Evolutionary conservation across 768 basidiomycete genomes (phyloP), one percentile per base, ranked within the genome.

Genomic region (Suillus subluteus): DNA sequence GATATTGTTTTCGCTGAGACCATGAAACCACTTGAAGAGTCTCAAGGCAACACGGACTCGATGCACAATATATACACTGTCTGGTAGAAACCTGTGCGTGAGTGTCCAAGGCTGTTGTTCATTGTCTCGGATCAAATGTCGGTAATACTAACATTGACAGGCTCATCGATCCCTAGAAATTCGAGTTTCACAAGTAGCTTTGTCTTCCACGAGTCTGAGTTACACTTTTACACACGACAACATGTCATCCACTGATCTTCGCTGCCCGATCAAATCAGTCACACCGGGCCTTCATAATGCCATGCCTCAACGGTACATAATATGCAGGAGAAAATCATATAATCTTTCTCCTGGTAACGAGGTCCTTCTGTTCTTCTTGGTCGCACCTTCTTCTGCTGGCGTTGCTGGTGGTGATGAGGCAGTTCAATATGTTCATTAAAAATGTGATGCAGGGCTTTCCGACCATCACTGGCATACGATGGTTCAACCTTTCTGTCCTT

Each of bases 401-500:
- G 12, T 56, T 56, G 32, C 35, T 37, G 55, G 32, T 35, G 21
- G 32, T 23, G 37, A 62, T 4, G 8, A 37, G 62, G 6, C 73
- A 74, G 71, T 63, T 68, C 43, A 59, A 46, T 50, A 38, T 32
- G 58, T 55, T 55, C 40, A n/a, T 75, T 54, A 54, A 68, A 32
- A 65, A 59, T 56, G 55, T 78, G 32, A 65, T 72, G 5, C 68
- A 64, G 43, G 67, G 58, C 46, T 79, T 88, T 67, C 88, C 88
- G 12, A 73, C 79, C 37, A 83, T 87, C 70, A 81, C 77, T 26
- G 85, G 87, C 4, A 75, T 92, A 58, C 85, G 86, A 67, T 94
- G 92, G 91, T 91, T 95, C 81, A 94, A 92, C 72, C 81, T 94
- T 72, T 77, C 82, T 35, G 82, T 92, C 46, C 80, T 96, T 56